Conservation (phyloP, 345 rosid genomes). For the Lagerstroemia speciosa region DNA sequence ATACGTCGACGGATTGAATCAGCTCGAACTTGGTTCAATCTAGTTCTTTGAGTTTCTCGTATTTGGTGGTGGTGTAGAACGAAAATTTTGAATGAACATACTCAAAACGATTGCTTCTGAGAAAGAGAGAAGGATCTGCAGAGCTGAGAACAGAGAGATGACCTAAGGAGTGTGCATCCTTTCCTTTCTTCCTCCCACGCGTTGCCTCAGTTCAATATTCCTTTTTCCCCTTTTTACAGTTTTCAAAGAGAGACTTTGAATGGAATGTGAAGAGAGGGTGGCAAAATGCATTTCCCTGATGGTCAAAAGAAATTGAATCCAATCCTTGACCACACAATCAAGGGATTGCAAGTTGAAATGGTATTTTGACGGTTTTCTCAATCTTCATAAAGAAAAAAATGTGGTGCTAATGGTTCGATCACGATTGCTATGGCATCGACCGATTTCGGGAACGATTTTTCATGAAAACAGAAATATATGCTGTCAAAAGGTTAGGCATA, state of each 20-base stretch:
- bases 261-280: background rate
- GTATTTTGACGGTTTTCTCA: background rate
- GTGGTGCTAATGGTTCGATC: no score
- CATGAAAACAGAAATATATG: no score
- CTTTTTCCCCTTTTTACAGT: conserved; percentile 12
- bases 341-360: no score
- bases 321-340: background rate
- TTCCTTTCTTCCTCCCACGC: conserved; percentile 1
- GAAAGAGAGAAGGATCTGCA: no score
- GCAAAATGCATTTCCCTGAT: background rate
- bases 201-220: conserved; percentile 5
- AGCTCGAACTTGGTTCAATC: no score
- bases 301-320: background rate
- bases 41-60: background rate
- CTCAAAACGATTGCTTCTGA: conserved; percentile 7
- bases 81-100: conserved; percentile 10
- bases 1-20: no score
- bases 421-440: no score
- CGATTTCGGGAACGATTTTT: no score
- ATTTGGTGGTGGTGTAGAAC: background rate
- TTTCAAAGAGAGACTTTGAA: conserved; percentile 13
- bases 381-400: no score
- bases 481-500: no score
- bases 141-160: conserved; percentile 6
- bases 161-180: background rate